These are phyloP conservation scores for Cymodocea nodosa DNA, from an alignment of 116 monocot species.

Conservation along the genomic window DNA sequence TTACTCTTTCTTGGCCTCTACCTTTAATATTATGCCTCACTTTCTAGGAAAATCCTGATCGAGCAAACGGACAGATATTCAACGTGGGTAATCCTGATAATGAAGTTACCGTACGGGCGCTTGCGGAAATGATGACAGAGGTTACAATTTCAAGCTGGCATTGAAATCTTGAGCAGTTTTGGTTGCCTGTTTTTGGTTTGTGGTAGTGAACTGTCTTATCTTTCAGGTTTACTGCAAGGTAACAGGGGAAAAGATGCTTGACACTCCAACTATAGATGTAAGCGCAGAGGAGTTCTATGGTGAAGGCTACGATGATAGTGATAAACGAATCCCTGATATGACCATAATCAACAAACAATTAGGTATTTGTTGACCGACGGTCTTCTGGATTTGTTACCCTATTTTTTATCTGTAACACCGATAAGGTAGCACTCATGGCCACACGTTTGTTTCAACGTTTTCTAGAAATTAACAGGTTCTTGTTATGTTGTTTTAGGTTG, in stretches of 20 bases:
- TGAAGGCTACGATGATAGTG: slow-evolving; percentile 92
- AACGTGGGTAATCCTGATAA: slow-evolving; percentile 94
- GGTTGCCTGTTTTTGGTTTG: too few species aligned
- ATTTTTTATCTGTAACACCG: too few species aligned
- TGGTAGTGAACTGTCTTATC: too few species aligned
- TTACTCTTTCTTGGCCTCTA: slow-evolving; percentile 24
- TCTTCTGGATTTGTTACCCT: not conserved
- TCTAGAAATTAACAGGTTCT: too few species aligned
- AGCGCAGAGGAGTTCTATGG: slow-evolving; percentile 85
- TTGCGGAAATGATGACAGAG: slow-evolving; percentile 84
- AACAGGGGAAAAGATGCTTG: too few species aligned
- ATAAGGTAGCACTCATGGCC: too few species aligned
- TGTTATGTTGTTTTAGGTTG: too few species aligned
- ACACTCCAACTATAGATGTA: slow-evolving; percentile 32
- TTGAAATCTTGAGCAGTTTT: too few species aligned
- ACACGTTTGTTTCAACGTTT: too few species aligned
- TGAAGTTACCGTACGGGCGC: slow-evolving; percentile 77
- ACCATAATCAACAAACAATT: slow-evolving; percentile 84
- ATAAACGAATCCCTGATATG: slow-evolving; percentile 89
- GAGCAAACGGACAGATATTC: slow-evolving; percentile 80
- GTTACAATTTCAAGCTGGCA: too few species aligned
- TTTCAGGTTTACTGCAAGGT: too few species aligned
- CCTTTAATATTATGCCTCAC: slow-evolving; percentile 10
- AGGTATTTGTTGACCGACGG: slow-evolving; percentile 21
- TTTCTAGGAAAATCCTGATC: slow-evolving; percentile 66